A percentile compares a stretch with the other conserved stretches of the same genome.
Evolutionary conservation across 805 yeast genomes (phyloP).

Genomic region (Wickerhamiella domercqiae): DNA sequence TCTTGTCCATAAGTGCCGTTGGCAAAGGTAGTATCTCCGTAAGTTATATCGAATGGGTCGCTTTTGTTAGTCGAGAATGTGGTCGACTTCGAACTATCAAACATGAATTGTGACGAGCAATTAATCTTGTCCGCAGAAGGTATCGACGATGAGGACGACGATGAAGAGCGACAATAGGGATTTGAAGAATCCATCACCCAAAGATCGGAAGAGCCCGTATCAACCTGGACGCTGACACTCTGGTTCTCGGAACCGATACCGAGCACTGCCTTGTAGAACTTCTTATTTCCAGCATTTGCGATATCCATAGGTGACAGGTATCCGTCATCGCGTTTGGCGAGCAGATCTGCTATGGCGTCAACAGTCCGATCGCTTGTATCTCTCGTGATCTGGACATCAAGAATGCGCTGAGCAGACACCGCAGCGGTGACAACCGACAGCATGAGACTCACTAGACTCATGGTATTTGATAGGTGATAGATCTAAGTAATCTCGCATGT

Average conservation of each 20-base stretch:
- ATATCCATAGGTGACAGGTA: too few species aligned
- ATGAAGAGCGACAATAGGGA: constrained; percentile 26
- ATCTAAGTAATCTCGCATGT: too few species aligned
- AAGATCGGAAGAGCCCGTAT: constrained; percentile 65
- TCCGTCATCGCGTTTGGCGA: too few species aligned
- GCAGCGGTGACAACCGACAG: too few species aligned
- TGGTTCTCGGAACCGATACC: constrained; percentile 44
- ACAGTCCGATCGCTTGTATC: too few species aligned
- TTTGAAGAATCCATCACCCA: constrained; percentile 43
- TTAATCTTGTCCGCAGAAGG: constrained; percentile 2
- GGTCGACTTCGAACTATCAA: constrained; percentile 17
- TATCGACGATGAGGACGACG: too few species aligned
- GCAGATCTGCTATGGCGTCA: too few species aligned
- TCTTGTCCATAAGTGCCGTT: constrained; percentile 45
- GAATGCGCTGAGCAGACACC: too few species aligned
- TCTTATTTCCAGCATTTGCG: too few species aligned
- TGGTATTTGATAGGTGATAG: too few species aligned
- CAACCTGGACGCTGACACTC: constrained; percentile 38
- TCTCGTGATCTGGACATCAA: too few species aligned
- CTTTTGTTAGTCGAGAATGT: constrained; percentile 13
- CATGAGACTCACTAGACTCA: too few species aligned
- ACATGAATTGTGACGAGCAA: constrained; percentile 16
- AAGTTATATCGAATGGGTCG: constrained; percentile 25
- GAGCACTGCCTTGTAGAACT: constrained; percentile 22
- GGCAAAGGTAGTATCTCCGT: constrained; percentile 32